Conservation (phyloP, 2,329 filamentous ascomycete genomes). For the Colletotrichum tofieldiae region DNA sequence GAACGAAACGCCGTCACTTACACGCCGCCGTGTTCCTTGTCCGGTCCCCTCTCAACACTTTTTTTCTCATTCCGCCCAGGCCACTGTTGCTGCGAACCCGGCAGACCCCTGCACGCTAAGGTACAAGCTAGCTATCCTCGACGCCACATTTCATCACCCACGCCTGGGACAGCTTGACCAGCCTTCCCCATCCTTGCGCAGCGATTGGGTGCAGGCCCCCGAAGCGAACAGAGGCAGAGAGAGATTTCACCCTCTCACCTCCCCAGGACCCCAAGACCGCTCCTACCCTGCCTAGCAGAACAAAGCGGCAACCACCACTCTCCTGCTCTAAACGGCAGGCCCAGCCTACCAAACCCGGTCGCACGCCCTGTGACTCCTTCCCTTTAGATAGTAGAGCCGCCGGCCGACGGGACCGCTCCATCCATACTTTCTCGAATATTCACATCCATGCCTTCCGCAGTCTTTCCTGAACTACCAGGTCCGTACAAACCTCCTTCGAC, state of each 20-base stretch:
- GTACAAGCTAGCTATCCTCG: conserved; percentile 33
- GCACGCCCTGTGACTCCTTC: conserved; percentile 34
- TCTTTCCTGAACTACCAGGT: conserved; percentile 40
- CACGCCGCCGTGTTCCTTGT: conserved; percentile 35
- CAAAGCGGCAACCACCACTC: conserved; percentile 22
- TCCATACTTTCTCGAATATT: conserved; percentile 21
- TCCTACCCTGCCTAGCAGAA: conserved; percentile 10
- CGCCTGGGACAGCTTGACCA: conserved; percentile 33
- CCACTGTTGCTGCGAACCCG: conserved; percentile 29
- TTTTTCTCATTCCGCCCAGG: conserved; percentile 20
- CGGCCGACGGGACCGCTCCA: conserved; percentile 9
- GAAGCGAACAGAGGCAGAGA: conserved; percentile 22
- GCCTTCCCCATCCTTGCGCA: conserved; percentile 37
- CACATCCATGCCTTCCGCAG: conserved; percentile 41
- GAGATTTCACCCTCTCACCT: conserved; percentile 16
- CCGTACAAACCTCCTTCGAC: conserved; percentile 22
- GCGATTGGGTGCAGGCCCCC: conserved; percentile 34
- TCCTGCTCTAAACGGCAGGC: conserved; percentile 35
- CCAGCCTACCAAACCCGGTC: conserved; percentile 22
- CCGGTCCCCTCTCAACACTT: conserved; percentile 36
- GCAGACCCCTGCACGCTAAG: conserved; percentile 40
- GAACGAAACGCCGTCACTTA: conserved; percentile 28
- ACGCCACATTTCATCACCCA: conserved; percentile 42
- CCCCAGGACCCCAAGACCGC: conserved; percentile 2
- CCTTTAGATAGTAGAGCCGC: conserved; percentile 29